These are phyloP conservation scores for Phytophthora idaei DNA, from an alignment of 352 stramenopile genomes.

Conservation along the genomic window DNA sequence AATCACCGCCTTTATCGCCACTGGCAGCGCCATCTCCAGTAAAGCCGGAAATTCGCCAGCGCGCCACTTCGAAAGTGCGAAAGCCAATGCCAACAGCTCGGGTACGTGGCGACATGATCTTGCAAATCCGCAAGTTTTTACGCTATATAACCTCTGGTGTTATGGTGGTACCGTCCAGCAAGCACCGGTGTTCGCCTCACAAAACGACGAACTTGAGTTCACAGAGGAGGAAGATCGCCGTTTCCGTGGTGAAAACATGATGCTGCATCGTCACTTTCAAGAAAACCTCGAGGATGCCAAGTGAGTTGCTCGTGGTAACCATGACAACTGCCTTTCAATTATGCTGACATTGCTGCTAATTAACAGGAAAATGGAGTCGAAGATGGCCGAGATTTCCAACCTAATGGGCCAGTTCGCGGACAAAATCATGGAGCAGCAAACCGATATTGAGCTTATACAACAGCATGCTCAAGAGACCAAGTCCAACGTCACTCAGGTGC, in stretches of 20 bases:
- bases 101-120: constrained; percentile 5
- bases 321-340: not conserved
- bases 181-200: constrained; percentile 42
- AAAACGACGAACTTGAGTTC: constrained; percentile 61
- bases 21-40: constrained; percentile 7
- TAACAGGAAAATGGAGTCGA: constrained; percentile 79
- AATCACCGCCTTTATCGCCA: constrained; percentile 9
- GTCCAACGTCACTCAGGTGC: constrained; percentile 74
- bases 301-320: constrained; percentile 36
- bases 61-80: constrained; percentile 13
- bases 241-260: constrained; percentile 77
- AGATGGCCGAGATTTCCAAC: constrained; percentile 86
- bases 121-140: not conserved
- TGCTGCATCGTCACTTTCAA: constrained; percentile 82
- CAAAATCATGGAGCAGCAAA: constrained; percentile 86
- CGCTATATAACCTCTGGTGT: not conserved
- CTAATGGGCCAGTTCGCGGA: constrained; percentile 87
- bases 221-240: constrained; percentile 64
- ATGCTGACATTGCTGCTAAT: not conserved
- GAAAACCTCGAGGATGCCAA: constrained; percentile 88
- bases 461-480: constrained; percentile 72
- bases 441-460: constrained; percentile 81
- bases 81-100: constrained; percentile 9
- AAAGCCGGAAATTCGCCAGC: constrained; percentile 20
- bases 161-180: constrained; percentile 24